Evolutionary conservation across 345 rosid species (phyloP).

Genomic region (Reutealis trisperma): DNA sequence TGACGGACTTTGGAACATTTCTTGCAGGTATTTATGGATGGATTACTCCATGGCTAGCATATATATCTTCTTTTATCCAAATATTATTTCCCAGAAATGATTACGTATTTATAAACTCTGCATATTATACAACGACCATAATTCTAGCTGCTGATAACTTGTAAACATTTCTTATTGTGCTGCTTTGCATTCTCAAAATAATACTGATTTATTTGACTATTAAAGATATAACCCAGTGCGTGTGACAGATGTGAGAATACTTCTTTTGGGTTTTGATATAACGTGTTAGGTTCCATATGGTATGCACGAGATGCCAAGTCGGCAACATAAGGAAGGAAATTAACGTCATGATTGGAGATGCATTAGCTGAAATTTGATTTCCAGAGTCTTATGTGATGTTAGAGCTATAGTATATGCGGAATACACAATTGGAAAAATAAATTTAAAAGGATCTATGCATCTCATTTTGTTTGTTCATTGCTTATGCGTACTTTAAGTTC

Average conservation of each 20-base stretch:
- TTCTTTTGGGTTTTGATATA: not conserved
- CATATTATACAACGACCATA: not conserved
- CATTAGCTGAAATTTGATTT: too few species aligned
- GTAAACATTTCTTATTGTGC: not conserved
- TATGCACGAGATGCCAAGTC: too few species aligned
- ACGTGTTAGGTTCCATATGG: too few species aligned
- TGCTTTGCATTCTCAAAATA: not conserved
- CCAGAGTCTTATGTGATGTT: too few species aligned
- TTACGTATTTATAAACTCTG: not conserved
- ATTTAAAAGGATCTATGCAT: not conserved
- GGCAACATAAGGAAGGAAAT: too few species aligned
- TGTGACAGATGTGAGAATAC: not conserved
- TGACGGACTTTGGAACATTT: not conserved
- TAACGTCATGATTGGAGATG: too few species aligned
- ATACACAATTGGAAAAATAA: not conserved
- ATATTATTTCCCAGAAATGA: constrained; percentile 6
- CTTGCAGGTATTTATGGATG: not conserved
- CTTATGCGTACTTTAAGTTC: too few species aligned
- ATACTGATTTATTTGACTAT: not conserved
- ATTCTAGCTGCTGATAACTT: not conserved
- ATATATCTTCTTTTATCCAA: not conserved
- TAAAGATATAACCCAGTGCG: not conserved
- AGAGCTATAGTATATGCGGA: not conserved
- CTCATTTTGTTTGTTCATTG: too few species aligned
- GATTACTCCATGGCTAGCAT: not conserved